phyloP scores from a whole-genome alignment of 768 basidiomycete species.

The Leccinum disarticulatum region DNA sequence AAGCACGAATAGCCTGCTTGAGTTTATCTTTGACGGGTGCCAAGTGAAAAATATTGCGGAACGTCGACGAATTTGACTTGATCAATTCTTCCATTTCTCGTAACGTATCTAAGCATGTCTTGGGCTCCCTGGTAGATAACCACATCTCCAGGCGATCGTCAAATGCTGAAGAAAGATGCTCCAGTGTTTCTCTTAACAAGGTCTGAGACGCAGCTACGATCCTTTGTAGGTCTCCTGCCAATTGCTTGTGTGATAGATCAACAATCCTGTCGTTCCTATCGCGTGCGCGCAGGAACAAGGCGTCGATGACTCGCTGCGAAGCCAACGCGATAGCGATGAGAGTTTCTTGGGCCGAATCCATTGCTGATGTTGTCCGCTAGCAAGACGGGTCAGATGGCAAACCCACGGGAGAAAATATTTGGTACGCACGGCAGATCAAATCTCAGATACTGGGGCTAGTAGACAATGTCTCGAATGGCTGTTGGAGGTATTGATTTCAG shows the following conservation, averaged over 20 bases:
- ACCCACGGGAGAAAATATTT: too few relatives aligned
- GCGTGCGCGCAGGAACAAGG: background rate
- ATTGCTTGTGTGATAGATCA: background rate
- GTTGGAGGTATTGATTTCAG: too few relatives aligned
- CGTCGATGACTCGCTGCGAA: background rate
- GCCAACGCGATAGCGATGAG: background rate
- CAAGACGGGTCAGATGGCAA: background rate
- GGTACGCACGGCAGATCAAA: too few relatives aligned
- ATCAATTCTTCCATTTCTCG: background rate
- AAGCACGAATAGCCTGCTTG: background rate
- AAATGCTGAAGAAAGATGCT: background rate
- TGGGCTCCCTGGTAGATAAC: background rate
- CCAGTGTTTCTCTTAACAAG: background rate
- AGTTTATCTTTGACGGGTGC: background rate
- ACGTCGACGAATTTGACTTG: background rate
- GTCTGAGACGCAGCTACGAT: background rate
- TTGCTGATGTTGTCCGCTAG: background rate
- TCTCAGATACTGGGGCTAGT: too few relatives aligned
- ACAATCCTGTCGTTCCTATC: background rate
- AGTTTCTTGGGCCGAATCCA: background rate
- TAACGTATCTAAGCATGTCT: background rate
- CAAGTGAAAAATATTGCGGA: background rate
- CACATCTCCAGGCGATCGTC: background rate
- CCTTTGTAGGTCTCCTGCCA: background rate
- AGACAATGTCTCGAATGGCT: too few relatives aligned